Conservation (phyloP, 345 rosid species). For the Ceriops tagal region DNA sequence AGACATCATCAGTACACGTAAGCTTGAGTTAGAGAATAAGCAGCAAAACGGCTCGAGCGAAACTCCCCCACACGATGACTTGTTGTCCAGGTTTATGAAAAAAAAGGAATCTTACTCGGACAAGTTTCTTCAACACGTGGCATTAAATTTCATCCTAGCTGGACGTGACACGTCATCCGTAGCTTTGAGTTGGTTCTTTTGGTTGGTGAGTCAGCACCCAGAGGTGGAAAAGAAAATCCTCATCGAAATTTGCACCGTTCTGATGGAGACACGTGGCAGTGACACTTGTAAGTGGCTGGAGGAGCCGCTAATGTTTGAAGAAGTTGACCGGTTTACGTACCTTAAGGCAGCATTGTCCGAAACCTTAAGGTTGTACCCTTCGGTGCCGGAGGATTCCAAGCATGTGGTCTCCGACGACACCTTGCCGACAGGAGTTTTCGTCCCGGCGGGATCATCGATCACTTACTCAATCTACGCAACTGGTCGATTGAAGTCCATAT, state of each 20-base stretch:
- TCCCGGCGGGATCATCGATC: slow-evolving; percentile 44
- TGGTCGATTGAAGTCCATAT: slow-evolving; percentile 38
- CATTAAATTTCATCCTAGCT: slow-evolving; percentile 46
- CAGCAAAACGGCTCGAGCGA: background rate
- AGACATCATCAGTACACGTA: slow-evolving; percentile 36
- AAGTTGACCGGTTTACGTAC: slow-evolving; percentile 40
- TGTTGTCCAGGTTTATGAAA: slow-evolving; percentile 43
- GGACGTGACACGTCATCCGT: slow-evolving; percentile 51
- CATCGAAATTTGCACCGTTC: slow-evolving; percentile 30
- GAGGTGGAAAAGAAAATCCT: slow-evolving; percentile 38
- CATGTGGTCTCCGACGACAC: slow-evolving; percentile 40
- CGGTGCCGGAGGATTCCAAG: slow-evolving; percentile 50
- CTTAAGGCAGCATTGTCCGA: slow-evolving; percentile 46
- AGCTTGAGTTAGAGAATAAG: slow-evolving; percentile 32
- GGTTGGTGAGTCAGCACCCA: slow-evolving; percentile 30
- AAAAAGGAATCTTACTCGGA: slow-evolving; percentile 43
- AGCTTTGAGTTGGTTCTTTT: slow-evolving; percentile 48
- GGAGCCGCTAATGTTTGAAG: slow-evolving; percentile 43
- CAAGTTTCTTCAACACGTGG: slow-evolving; percentile 43
- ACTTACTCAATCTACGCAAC: slow-evolving; percentile 40
- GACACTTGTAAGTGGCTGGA: slow-evolving; percentile 39
- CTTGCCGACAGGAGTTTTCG: slow-evolving; percentile 32
- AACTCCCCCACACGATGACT: slow-evolving; percentile 31
- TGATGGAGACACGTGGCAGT: slow-evolving; percentile 39
- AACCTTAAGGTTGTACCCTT: slow-evolving; percentile 45